Base-by-base conservation (phyloP, 176 grass and related monocot genomes). In the Carex myosuroides region DNA sequence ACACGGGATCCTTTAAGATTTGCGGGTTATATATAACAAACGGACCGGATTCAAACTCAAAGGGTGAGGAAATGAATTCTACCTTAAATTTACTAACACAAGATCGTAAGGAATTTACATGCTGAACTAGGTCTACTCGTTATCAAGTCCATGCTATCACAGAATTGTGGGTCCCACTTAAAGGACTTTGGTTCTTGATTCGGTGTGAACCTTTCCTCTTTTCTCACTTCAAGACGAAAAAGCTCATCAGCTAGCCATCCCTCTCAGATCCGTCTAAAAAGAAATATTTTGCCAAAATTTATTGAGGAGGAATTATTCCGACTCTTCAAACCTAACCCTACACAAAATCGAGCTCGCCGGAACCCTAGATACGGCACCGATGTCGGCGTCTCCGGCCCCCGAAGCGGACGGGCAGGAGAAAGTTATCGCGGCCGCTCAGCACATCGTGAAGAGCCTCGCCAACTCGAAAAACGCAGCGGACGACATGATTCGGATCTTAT, bases 401-500 rank as follows among this genome's bases (percentile, higher is more conserved):
- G 42, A 16, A 86, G 89, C 46, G 13, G 88, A 87, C 8, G 88
- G 85, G 17, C 84, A 92, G 88, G 93, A 95, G 63, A 99, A 92
- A 80, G 93, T 99, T 29, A 91, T 99, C 62, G 96, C 96, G 3
- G 96, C 93, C 57, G 93, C 96, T 81, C 93, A 99, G 85, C 93
- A 99, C 84, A 99, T 99, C 88, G 96, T 99, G 50, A 95, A 91
- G 88, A 95, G 91, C 46, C 96, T 99, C 81, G 96, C 92, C 76
- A 95, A 91, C 24, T 95, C 96, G 21, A 99, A 99, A 85, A 99
- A 95, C 93, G 96, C 96, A n/a, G 91, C 96, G 1, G 96, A 94
- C 50, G 96, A 99, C 89, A 99, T 99, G 96, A 99, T 95, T 64
- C 93, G 96, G 59, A 99, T 99, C 88, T 88, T 99, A 56, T 99